Base-by-base conservation (phyloP, 1,284 basidiomycete genomes). In the Ustilago bromivora region DNA sequence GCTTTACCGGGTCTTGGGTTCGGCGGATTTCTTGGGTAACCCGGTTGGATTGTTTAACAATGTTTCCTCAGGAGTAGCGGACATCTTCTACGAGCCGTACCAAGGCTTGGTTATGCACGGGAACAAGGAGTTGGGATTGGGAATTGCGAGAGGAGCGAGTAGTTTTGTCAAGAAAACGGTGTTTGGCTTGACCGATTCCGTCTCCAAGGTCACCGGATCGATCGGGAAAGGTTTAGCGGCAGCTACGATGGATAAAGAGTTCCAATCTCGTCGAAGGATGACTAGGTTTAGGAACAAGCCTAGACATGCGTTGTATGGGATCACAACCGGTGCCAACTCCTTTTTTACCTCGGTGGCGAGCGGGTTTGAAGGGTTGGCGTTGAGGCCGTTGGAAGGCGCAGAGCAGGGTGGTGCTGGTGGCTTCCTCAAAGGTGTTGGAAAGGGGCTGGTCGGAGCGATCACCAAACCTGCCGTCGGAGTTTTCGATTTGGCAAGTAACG, bases 51-150 rank as follows among this genome's bases (percentile, higher is more conserved):
- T 99, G 59, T 99, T 99, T 89, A 98, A 94, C 73, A 99, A 98
- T 84, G 96, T 99, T 84, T 96, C 94, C 84, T 98, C 95, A 31
- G 97, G 97, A n/a, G 94, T 99, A 9, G 93, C 94, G 55, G 97
- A 99, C 86, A 96, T 99, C 79, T 99, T 99, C 89, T 98, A 99
- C 84, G 97, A 98, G 87, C 97, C 97, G 32, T 98, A 96, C 89
- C 93, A 97, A 74, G 96, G 96, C 41, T 93, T 96, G 40, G 93
- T 99, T 64, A 94, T 98, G 91, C 95, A 97, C 83, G 97, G 97
- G 17, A 96, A 97, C 87, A 92, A 92, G 82, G 97, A 99, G 81
- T 88, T 99, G 19, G 97, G 97, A 1, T 91, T 96, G 73, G 95
- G 97, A n/a, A 95, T 99, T 66, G 97, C 97, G 3, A 94, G 97